Evolutionary conservation across 345 rosid species (phyloP).

Genomic region (Fremontodendron californicum): DNA sequence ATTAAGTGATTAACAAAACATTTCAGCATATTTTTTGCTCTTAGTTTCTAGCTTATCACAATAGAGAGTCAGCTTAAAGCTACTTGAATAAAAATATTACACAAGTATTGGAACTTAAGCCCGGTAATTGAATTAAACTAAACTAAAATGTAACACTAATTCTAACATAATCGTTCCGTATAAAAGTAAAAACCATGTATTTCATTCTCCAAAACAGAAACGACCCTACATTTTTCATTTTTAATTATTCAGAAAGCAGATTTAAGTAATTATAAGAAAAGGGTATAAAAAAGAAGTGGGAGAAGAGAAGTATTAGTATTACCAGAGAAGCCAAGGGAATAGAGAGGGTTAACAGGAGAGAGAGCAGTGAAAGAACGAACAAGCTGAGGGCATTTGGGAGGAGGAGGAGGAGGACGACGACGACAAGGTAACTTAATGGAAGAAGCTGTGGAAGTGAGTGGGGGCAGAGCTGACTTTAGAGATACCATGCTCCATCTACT

Average conservation of each 20-base stretch:
- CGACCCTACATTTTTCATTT: too few relatives aligned
- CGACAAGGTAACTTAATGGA: conserved; percentile 34
- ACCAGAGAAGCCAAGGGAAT: conserved; percentile 58
- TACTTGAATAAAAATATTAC: background rate
- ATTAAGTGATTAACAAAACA: background rate
- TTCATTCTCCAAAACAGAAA: background rate
- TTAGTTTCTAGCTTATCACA: too few relatives aligned
- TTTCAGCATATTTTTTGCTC: background rate
- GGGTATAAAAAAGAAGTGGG: too few relatives aligned
- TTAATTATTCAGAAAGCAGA: too few relatives aligned
- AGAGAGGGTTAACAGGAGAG: conserved; percentile 46
- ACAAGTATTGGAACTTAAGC: background rate
- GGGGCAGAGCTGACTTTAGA: conserved; percentile 62
- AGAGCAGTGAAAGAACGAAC: conserved; percentile 50
- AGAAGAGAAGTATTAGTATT: background rate
- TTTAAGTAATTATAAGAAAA: conserved; percentile 36
- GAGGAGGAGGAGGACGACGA: conserved; percentile 18
- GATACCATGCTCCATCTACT: conserved; percentile 65
- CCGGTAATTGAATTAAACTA: background rate
- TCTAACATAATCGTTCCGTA: background rate
- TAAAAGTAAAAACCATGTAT: background rate
- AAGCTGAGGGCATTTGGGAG: conserved; percentile 20
- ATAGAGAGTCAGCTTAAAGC: background rate
- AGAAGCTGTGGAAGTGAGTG: conserved; percentile 24
- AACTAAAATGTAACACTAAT: background rate